A percentile compares a stretch with the other conserved stretches of the same genome.
Conservation (phyloP, 2,329 filamentous ascomycete genomes). For the Diaporthe citri region DNA sequence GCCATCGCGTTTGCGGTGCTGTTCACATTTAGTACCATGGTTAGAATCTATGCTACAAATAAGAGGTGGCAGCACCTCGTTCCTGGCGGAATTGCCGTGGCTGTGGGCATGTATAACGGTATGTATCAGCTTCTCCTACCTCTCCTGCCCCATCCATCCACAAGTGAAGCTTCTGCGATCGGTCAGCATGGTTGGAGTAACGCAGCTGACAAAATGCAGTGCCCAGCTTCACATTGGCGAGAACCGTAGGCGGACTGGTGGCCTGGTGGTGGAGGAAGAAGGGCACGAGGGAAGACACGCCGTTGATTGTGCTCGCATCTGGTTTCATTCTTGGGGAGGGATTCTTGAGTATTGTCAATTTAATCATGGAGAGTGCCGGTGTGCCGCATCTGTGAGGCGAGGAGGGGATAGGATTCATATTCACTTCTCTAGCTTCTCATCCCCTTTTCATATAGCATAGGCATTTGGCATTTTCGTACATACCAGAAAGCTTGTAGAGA, state of each 20-base stretch:
- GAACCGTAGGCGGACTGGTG: slow-evolving; percentile 81
- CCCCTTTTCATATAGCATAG: not conserved
- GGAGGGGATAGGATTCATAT: not conserved
- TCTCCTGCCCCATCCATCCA: not conserved
- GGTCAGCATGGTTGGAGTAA: no score
- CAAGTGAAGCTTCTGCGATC: no score
- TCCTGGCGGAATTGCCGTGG: slow-evolving; percentile 94
- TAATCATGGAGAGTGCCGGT: slow-evolving; percentile 80
- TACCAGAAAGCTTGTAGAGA: not conserved
- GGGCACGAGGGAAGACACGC: slow-evolving; percentile 72
- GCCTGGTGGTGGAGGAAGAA: slow-evolving; percentile 82
- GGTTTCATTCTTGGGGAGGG: slow-evolving; percentile 95
- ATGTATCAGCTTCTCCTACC: not conserved
- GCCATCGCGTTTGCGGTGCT: slow-evolving; percentile 80
- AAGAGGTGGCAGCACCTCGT: slow-evolving; percentile 80
- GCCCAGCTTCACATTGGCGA: slow-evolving; percentile 92
- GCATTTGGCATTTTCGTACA: not conserved
- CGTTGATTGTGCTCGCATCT: slow-evolving; percentile 87
- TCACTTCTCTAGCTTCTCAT: not conserved
- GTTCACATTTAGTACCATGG: slow-evolving; percentile 78
- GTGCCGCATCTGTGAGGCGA: slow-evolving; percentile 77
- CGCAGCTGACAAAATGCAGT: slow-evolving; percentile 56
- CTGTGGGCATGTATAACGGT: slow-evolving; percentile 74
- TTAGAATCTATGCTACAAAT: slow-evolving; percentile 71
- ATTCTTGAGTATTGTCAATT: slow-evolving; percentile 89